A percentile compares a stretch with the other conserved stretches of the same genome.
Evolutionary conservation across 129 eudicot species (phyloP).

Genomic region (Helianthus annuus): HanXRQr2.0-SUNRISE NC_035443.2:40764461-40764960

Average conservation of each 20-base stretch:
- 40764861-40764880: constrained; percentile 40
- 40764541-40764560: neutral
- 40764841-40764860: constrained; percentile 20
- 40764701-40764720: neutral
- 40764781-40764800: constrained; percentile 28
- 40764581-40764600: constrained; percentile 20
- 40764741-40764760: neutral
- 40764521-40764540: neutral
- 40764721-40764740: no score
- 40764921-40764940: constrained; percentile 1
- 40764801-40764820: constrained; percentile 16
- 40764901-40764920: neutral
- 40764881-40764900: constrained; percentile 5
- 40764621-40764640: neutral
- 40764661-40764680: neutral
- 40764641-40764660: constrained; percentile 6
- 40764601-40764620: neutral
- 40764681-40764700: neutral
- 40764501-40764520: constrained; percentile 15
- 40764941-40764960: neutral
- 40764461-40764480: neutral
- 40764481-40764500: neutral
- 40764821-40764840: constrained; percentile 27
- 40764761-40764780: constrained; percentile 7
- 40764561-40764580: neutral